Percentiles rank a stretch among this genome's conserved stretches.
phyloP scores from a whole-genome alignment of 768 basidiomycete genomes.

The Termitomyces sp. region DNA sequence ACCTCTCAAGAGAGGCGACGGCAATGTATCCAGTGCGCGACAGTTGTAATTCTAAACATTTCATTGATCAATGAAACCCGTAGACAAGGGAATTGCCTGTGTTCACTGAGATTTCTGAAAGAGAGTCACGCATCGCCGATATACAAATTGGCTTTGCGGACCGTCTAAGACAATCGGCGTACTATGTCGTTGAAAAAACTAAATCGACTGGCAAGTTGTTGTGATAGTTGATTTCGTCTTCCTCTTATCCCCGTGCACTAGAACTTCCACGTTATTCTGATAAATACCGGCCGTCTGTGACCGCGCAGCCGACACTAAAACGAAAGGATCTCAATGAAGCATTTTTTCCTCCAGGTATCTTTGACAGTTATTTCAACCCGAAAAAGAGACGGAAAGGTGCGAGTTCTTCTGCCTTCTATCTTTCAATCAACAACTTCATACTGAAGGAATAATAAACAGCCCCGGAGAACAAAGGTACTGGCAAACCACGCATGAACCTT shows the following conservation, averaged over 20 bases:
- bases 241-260: slow-evolving; percentile 19
- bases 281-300: slow-evolving; percentile 65
- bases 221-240: slow-evolving; percentile 14
- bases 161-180: slow-evolving; percentile 66
- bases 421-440: no score
- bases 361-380: slow-evolving; percentile 79
- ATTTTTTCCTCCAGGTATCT: slow-evolving; percentile 76
- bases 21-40: slow-evolving; percentile 77
- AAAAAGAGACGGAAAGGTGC: slow-evolving; percentile 58
- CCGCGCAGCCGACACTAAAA: slow-evolving; percentile 63
- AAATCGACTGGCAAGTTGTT: slow-evolving; percentile 51
- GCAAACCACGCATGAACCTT: slow-evolving; percentile 50
- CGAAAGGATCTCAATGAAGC: slow-evolving; percentile 66
- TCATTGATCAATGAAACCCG: slow-evolving; percentile 15
- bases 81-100: slow-evolving; percentile 71
- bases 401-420: neutral
- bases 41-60: slow-evolving; percentile 20
- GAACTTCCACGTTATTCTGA: slow-evolving; percentile 83
- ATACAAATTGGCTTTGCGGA: slow-evolving; percentile 64
- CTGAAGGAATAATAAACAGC: neutral
- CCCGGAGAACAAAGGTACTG: slow-evolving; percentile 25
- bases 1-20: slow-evolving; percentile 71
- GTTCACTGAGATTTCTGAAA: slow-evolving; percentile 58
- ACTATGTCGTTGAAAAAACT: slow-evolving; percentile 69
- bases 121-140: slow-evolving; percentile 64